Evolutionary conservation across 148 eudicot species (phyloP).

Genomic region (Mesembryanthemum crystallinum): DNA sequence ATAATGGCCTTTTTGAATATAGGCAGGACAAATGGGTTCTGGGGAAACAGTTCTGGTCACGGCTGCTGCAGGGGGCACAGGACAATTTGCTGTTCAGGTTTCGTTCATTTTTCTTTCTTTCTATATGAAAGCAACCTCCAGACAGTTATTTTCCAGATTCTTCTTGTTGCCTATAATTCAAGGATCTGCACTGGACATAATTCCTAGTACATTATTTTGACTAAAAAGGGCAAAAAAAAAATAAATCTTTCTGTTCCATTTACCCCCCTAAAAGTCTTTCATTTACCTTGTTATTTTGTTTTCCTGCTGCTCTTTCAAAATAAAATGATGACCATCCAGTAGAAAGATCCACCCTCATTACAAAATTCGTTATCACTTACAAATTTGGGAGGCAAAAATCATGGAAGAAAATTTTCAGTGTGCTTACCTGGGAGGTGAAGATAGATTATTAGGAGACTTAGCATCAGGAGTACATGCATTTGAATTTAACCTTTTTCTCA

Average conservation of each 20-base stretch:
- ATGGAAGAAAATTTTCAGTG: too few relatives aligned
- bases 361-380: too few relatives aligned
- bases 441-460: not conserved
- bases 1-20: constrained; percentile 19
- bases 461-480: not conserved
- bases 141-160: not conserved
- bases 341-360: not conserved
- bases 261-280: not conserved
- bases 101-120: not conserved
- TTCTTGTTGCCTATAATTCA: not conserved
- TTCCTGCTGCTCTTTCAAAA: not conserved
- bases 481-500: not conserved
- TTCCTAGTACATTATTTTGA: constrained; percentile 1
- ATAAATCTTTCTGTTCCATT: not conserved
- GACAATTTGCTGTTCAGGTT: constrained; percentile 99
- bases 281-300: not conserved
- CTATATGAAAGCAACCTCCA: not conserved
- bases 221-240: too few relatives aligned
- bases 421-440: not conserved
- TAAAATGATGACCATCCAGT: not conserved
- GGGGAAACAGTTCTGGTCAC: constrained; percentile 87
- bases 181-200: not conserved
- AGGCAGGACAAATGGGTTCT: constrained; percentile 87
- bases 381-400: too few relatives aligned
- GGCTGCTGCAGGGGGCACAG: constrained; percentile 99